Evolutionary conservation across 495 filamentous ascomycete genomes (phyloP).

Genomic region (Geopyxis carbonaria): DNA sequence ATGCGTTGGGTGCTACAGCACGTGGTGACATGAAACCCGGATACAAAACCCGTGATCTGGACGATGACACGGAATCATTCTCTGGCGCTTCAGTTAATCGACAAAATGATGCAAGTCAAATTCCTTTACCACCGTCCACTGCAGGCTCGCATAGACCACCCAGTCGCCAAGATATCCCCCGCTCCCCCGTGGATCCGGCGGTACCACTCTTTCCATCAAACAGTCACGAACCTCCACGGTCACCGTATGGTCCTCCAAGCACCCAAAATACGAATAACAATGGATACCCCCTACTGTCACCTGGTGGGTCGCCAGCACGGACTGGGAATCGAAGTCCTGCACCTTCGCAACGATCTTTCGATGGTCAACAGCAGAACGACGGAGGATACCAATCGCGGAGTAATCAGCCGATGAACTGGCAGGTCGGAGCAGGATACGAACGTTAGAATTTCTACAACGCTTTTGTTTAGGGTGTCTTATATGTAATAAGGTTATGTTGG

Average conservation of each 20-base stretch:
- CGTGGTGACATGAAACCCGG: slow-evolving; percentile 65
- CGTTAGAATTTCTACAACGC: no score
- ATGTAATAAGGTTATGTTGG: no score
- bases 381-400: no score
- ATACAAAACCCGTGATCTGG: slow-evolving; percentile 55
- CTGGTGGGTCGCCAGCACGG: slow-evolving; percentile 10
- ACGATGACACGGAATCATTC: slow-evolving; percentile 50
- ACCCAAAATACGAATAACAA: no score
- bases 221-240: no score
- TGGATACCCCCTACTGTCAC: slow-evolving; percentile 20
- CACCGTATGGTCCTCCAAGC: no score
- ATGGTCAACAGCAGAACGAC: no score
- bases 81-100: neutral
- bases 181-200: slow-evolving; percentile 1
- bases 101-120: slow-evolving; percentile 23
- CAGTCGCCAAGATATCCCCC: no score
- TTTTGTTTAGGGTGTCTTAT: no score
- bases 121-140: slow-evolving; percentile 29
- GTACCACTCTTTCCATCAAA: slow-evolving; percentile 12
- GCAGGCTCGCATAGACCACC: no score
- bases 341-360: slow-evolving; percentile 1
- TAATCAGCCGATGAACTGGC: slow-evolving; percentile 24
- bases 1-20: slow-evolving; percentile 82
- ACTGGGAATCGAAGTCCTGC: slow-evolving; percentile 14
- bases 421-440: slow-evolving; percentile 20